Conservation (phyloP, 306 rosid genomes). For the cucumber (Cucumis sativus) region Cucumber_9930_V3 NC_026657.2:27249501-27250000, state of each 20-base stretch:
- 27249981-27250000: neutral
- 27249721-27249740: neutral
- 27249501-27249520: constrained; percentile 10
- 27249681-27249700: neutral
- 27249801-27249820: neutral
- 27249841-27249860: constrained; percentile 11
- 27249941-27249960: neutral
- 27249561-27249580: neutral
- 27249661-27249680: neutral
- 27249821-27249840: constrained; percentile 13
- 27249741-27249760: neutral
- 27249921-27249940: neutral
- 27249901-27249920: constrained; percentile 10
- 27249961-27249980: neutral
- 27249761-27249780: neutral
- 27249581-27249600: neutral
- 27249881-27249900: constrained; percentile 15
- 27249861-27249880: constrained; percentile 13
- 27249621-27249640: neutral
- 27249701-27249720: neutral
- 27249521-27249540: constrained; percentile 10
- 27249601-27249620: neutral
- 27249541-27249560: constrained; percentile 10
- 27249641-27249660: neutral
- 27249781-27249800: neutral